Evolutionary conservation across 139 green algal genomes (phyloP).

Genomic region (Chlorella sp.): DNA sequence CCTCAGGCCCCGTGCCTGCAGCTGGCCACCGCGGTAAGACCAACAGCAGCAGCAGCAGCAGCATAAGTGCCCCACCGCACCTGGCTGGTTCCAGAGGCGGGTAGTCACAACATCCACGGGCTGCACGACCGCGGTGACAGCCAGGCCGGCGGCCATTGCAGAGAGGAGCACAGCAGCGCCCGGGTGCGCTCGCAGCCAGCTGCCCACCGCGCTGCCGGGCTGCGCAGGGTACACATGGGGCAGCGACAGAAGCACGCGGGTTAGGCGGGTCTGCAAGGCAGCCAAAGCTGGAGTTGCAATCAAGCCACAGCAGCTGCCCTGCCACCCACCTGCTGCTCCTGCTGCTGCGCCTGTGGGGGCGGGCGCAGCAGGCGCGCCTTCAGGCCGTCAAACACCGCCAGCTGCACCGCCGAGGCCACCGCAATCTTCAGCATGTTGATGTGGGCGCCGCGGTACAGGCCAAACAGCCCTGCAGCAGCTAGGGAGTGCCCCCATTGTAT

Average conservation of each 20-base stretch:
- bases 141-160: constrained; percentile 23
- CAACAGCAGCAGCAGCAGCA: no score
- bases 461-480: neutral
- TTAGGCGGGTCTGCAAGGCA: no score
- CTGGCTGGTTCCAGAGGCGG: constrained; percentile 35
- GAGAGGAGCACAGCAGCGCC: neutral
- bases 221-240: neutral
- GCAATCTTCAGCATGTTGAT: constrained; percentile 28
- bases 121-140: constrained; percentile 23
- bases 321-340: neutral
- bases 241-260: no score
- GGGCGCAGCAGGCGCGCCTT: constrained; percentile 1
- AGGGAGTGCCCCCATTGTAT: neutral
- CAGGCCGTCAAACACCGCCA: constrained; percentile 31
- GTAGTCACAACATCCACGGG: constrained; percentile 30
- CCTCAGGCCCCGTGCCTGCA: no score
- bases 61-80: no score
- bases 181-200: constrained; percentile 4
- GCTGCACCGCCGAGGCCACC: constrained; percentile 27
- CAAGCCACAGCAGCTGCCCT: no score
- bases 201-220: neutral
- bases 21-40: no score
- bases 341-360: no score
- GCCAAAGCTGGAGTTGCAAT: no score
- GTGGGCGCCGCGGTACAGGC: constrained; percentile 26